Conservation (phyloP, 106 monocot genomes). For the Dendrobium catenatum region DNA sequence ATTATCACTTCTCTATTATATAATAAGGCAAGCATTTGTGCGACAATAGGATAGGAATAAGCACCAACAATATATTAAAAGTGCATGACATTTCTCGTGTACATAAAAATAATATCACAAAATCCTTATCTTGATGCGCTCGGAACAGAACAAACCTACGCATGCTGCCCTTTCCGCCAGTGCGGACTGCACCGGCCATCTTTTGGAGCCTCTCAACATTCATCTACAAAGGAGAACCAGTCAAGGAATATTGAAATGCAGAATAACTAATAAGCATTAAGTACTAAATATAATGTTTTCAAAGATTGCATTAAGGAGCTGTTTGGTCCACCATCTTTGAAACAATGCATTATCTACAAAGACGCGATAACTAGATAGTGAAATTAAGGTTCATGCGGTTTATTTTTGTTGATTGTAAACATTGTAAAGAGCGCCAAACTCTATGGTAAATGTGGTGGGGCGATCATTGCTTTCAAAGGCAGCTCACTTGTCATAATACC, state of each 20-base stretch:
- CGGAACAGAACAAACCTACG: constrained; percentile 14
- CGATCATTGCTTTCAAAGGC: not conserved
- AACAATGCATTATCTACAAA: not conserved
- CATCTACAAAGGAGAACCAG: constrained; percentile 12
- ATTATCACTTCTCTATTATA: not conserved
- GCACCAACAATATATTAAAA: not conserved
- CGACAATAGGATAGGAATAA: not conserved
- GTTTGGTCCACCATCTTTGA: not conserved
- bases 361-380: not conserved
- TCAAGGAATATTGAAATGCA: not conserved
- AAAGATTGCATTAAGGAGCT: not conserved
- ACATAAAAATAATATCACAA: not conserved
- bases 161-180: constrained; percentile 32
- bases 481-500: not conserved
- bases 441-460: not conserved
- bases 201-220: constrained; percentile 23
- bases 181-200: constrained; percentile 31
- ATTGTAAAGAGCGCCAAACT: not conserved
- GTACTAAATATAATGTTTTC: not conserved
- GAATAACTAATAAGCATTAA: not conserved
- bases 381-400: not conserved
- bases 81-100: not conserved
- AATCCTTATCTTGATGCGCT: not conserved
- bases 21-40: not conserved
- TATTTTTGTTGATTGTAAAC: not conserved